Conservation (phyloP, 1,139 yeast species). For the Lodderomyces jiufengensis region DNA sequence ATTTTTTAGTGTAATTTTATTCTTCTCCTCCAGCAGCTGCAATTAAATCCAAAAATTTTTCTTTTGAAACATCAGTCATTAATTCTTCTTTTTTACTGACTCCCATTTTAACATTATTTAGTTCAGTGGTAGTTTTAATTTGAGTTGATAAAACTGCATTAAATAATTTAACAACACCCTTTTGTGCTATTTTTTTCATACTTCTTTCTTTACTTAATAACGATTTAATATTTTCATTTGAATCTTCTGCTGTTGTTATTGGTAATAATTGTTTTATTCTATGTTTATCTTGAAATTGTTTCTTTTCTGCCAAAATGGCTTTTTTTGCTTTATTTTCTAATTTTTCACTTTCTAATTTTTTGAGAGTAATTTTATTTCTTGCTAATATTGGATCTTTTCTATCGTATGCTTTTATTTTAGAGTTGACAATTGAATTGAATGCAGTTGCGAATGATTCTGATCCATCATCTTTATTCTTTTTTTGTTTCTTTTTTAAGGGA, state of each 20-base stretch:
- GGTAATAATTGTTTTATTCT: slow-evolving; percentile 71
- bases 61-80: slow-evolving; percentile 81
- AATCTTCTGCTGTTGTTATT: slow-evolving; percentile 35
- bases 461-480: slow-evolving; percentile 59
- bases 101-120: slow-evolving; percentile 36
- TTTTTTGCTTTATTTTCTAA: slow-evolving; percentile 81
- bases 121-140: slow-evolving; percentile 47
- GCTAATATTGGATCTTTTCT: slow-evolving; percentile 88
- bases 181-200: slow-evolving; percentile 81
- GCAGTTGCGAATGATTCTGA: slow-evolving; percentile 77
- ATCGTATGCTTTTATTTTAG: slow-evolving; percentile 83
- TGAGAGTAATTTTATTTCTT: slow-evolving; percentile 63
- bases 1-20: slow-evolving; percentile 2
- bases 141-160: slow-evolving; percentile 90
- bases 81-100: slow-evolving; percentile 53
- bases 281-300: slow-evolving; percentile 60
- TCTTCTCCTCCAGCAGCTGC: slow-evolving; percentile 71
- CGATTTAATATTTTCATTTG: slow-evolving; percentile 49
- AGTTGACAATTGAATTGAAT: slow-evolving; percentile 76
- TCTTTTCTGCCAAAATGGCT: slow-evolving; percentile 68
- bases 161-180: slow-evolving; percentile 88
- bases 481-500: slow-evolving; percentile 47
- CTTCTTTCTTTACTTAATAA: slow-evolving; percentile 66
- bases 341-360: slow-evolving; percentile 75
- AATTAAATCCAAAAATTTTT: slow-evolving; percentile 82